Conservation (phyloP, 345 rosid species). For the Euphorbia lathyris region DNA sequence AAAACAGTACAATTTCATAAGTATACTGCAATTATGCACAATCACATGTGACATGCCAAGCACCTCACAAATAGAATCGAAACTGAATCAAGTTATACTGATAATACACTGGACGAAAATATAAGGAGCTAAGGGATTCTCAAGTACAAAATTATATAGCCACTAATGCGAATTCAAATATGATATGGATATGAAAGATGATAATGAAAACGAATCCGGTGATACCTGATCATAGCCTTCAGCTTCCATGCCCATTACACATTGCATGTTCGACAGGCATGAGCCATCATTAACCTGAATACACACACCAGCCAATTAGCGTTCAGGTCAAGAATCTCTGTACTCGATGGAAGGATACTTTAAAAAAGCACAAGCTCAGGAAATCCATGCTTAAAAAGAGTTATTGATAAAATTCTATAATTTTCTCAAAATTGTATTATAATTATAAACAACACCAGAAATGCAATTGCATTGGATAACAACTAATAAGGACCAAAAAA, state of each 20-base stretch:
- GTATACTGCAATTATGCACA: background rate
- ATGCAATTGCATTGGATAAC: background rate
- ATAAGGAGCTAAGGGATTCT: background rate
- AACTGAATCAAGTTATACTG: background rate
- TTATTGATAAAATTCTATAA: too few species aligned
- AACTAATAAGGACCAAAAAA: too few species aligned
- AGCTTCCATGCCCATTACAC: constrained; percentile 73
- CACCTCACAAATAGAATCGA: background rate
- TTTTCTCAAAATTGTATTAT: background rate
- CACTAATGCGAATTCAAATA: background rate
- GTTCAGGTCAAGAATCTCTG: background rate
- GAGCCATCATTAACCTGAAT: constrained; percentile 89
- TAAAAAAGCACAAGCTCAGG: background rate
- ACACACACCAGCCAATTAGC: background rate
- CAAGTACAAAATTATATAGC: background rate
- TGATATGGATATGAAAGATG: background rate
- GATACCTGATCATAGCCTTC: constrained; percentile 90
- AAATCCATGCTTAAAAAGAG: background rate
- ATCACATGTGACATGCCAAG: background rate
- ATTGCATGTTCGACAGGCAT: constrained; percentile 93
- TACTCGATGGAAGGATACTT: background rate
- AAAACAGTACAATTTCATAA: background rate
- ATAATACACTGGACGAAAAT: background rate
- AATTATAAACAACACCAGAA: background rate
- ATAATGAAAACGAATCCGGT: background rate